Evolutionary conservation across 257 asterid genomes (phyloP).

Genomic region (Solanum neorickii): DNA sequence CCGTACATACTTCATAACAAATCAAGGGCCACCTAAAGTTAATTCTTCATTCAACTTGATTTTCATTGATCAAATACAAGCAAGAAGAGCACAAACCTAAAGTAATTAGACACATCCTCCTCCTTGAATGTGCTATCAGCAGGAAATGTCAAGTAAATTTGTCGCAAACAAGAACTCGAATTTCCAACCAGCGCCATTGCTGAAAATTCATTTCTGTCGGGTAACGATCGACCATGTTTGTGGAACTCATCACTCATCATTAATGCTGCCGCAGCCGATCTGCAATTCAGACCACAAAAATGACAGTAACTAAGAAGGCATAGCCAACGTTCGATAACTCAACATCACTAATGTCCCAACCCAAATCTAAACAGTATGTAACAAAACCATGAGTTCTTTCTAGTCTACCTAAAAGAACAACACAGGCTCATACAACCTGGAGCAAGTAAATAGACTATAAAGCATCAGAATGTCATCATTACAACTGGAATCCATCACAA

Average conservation of each 20-base stretch:
- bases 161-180: constrained; percentile 52
- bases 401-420: neutral
- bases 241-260: constrained; percentile 28
- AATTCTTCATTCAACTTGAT: neutral
- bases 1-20: constrained; percentile 49
- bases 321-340: neutral
- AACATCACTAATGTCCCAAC: neutral
- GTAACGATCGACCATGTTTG: constrained; percentile 15
- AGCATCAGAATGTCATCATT: neutral
- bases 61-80: neutral
- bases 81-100: constrained; percentile 34
- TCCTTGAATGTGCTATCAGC: constrained; percentile 86
- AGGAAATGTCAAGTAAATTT: constrained; percentile 85
- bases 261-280: constrained; percentile 22
- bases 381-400: neutral
- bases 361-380: neutral
- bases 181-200: constrained; percentile 41
- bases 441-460: neutral
- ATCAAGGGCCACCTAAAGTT: neutral
- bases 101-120: constrained; percentile 83
- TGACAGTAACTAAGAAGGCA: neutral
- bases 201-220: constrained; percentile 35
- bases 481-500: neutral
- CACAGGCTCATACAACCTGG: neutral
- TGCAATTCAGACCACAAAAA: constrained; percentile 7